Evolutionary conservation across 345 rosid species (phyloP), one percentile per base, ranked within the genome.

Genomic region (Eutrema heterophyllum): DNA sequence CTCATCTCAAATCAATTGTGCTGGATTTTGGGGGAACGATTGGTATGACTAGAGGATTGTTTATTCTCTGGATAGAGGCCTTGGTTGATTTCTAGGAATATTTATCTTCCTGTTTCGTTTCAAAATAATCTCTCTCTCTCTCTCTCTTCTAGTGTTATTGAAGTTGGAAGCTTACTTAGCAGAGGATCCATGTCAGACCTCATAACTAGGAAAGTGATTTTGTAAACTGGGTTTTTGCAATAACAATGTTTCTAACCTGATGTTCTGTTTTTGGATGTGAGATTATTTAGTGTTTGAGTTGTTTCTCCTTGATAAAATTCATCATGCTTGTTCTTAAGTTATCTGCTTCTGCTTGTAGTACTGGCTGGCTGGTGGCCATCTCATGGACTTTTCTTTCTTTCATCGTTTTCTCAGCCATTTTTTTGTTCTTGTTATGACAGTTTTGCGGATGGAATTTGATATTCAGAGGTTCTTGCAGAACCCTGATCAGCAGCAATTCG

Each of bases 371-470:
- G 18, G 11, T 41, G 40, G 3, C 21, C 11, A 14, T 41, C 27
- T 62, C 44, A 7, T n/a, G 24, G 30, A 2, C 2, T 50, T 12
- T 24, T 36, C 59, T 36, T 7, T 66, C 15, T 5, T 5, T 48
- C 7, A 55, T 41, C n/a, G 59, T 60, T 40, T 66, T 71, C 56
- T 38, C 14, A 32, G 45, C 26, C 0, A 9, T 9, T 24, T 29
- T 35, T 16, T 13, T 54, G 33, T 30, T 44, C 38, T 60, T 58
- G 52, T 27, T 49, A 6, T 48, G 36, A 36, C 86, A 93, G 98
- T 93, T 78, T 64, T 93, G 79, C 81, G 97, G 64, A 91, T 93
- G 98, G 98, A 93, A 52, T 85, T 91, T 33, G 95, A 94, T 80
- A 77, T 89, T 74, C 96, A 80, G 83, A 88, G 83, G 79, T 91